Evolutionary conservation across 1,284 basidiomycete species (phyloP), one percentile per base, ranked within the genome.

Genomic region (Flammula alnicola): DNA sequence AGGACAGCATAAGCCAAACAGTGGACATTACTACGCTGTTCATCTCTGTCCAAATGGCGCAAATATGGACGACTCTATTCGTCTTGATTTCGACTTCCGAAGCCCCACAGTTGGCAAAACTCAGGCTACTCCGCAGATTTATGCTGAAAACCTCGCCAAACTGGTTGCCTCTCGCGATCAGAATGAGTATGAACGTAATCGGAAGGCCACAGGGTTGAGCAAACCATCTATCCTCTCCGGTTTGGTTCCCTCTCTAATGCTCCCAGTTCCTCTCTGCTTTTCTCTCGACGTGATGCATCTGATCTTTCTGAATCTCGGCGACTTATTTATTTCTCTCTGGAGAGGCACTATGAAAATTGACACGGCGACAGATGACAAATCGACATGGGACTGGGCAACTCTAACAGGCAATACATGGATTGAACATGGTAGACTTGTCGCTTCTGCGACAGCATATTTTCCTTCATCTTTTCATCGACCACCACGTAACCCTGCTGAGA

Each of bases 401-500:
- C 54, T 77, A 0, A 49, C 16, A 0, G 64, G 61, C 2, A 51
- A 63, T 0, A 32, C 47, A 0, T 76, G 75, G 75, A 60, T 56
- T 11, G 30, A 25, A 3, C 74, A 77, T 56, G 74, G 73, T 1
- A 44, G 57, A 14, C 44, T 30, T 7, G 70, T 74, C 16, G 70
- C 58, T 0, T 35, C 40, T 2, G 22, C 59, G 10, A 61, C 51
- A 1, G 33, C 23, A 22, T 67, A 69, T 38, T 51, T 61, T 16
- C 58, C 60, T 2, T 54, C 48, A 22, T 57, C 42, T 9, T 60
- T 58, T 55, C 63, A 71, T 46, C 52, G 62, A 0, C 64, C 69
- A 5, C 74, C 72, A 17, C 58, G 70, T 5, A 69, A 76, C 55
- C 63, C 63, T 7, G 63, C 66, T 4, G 60, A 72, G 46, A 74